Evolutionary conservation across 768 basidiomycete species (phyloP).

Genomic region (Collybiopsis luxurians): DNA sequence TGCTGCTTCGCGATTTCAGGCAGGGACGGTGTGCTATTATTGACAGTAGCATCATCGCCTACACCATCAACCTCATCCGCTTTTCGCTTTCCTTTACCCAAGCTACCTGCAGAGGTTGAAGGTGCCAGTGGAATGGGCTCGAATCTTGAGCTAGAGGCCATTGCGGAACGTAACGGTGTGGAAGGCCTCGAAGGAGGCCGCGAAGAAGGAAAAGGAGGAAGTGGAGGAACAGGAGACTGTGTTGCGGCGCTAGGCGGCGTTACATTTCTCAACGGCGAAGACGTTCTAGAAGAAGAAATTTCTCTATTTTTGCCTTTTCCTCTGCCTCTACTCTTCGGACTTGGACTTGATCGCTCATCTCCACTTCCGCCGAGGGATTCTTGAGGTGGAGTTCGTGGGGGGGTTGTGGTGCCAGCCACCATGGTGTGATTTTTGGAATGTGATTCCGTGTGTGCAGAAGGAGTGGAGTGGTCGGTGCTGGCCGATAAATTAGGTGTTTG

Average conservation of each 20-base stretch:
- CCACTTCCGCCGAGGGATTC: background rate
- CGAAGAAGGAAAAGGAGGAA: background rate
- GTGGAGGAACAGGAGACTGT: background rate
- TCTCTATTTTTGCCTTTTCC: background rate
- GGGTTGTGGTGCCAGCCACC: background rate
- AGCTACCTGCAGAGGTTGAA: background rate
- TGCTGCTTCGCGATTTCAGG: background rate
- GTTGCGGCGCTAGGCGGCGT: background rate
- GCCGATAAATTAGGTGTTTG: background rate
- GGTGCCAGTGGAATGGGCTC: background rate
- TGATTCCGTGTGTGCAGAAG: background rate
- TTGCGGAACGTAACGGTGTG: background rate
- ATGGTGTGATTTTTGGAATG: background rate
- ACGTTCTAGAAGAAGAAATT: background rate
- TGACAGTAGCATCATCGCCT: background rate
- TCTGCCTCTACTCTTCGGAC: background rate
- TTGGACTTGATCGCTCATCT: background rate
- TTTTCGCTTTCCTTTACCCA: constrained; percentile 2
- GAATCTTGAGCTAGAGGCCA: background rate
- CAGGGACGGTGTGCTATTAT: background rate
- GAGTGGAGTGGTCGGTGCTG: background rate
- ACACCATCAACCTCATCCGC: constrained; percentile 2
- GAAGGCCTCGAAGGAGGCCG: background rate
- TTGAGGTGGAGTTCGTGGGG: background rate
- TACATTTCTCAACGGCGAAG: background rate